Conservation (phyloP, 768 basidiomycete species). For the Artomyces pyxidatus region DNA sequence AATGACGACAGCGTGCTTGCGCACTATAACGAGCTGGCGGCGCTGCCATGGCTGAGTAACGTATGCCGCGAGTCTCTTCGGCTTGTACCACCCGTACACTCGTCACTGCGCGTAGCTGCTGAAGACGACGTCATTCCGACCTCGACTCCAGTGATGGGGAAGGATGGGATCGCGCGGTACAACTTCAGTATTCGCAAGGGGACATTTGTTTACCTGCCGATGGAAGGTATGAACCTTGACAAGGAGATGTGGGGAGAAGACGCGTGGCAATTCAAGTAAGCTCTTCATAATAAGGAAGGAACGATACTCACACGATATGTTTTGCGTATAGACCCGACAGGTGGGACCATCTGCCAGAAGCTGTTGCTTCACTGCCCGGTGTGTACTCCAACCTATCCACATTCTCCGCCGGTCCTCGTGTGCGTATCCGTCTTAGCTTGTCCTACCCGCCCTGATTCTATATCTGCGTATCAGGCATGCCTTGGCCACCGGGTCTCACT, state of each 20-base stretch:
- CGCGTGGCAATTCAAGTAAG: constrained; percentile 74
- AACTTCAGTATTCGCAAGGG: constrained; percentile 53
- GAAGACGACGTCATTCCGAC: constrained; percentile 74
- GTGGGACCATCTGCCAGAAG: constrained; percentile 71
- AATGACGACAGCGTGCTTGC: constrained; percentile 43
- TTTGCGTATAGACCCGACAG: constrained; percentile 55
- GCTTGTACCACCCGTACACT: constrained; percentile 75
- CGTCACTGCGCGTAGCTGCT: constrained; percentile 70
- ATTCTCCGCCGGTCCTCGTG: constrained; percentile 78
- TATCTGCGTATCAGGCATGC: constrained; percentile 47
- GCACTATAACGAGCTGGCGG: constrained; percentile 48
- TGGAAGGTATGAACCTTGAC: constrained; percentile 77
- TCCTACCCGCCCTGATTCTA: neutral
- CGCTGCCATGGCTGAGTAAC: constrained; percentile 67
- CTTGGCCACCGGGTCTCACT: constrained; percentile 77
- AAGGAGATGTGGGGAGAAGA: constrained; percentile 72
- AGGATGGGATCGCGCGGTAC: constrained; percentile 36
- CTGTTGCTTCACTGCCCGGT: constrained; percentile 60
- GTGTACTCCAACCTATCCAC: constrained; percentile 62
- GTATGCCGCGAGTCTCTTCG: constrained; percentile 70
- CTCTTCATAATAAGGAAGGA: neutral
- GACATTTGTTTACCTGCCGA: constrained; percentile 65
- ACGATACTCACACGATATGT: neutral
- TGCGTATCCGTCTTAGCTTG: constrained; percentile 28
- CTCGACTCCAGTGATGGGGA: constrained; percentile 45